These are phyloP conservation scores for Castanospermum australe DNA, from an alignment of 306 rosid species.

Conservation along the genomic window DNA sequence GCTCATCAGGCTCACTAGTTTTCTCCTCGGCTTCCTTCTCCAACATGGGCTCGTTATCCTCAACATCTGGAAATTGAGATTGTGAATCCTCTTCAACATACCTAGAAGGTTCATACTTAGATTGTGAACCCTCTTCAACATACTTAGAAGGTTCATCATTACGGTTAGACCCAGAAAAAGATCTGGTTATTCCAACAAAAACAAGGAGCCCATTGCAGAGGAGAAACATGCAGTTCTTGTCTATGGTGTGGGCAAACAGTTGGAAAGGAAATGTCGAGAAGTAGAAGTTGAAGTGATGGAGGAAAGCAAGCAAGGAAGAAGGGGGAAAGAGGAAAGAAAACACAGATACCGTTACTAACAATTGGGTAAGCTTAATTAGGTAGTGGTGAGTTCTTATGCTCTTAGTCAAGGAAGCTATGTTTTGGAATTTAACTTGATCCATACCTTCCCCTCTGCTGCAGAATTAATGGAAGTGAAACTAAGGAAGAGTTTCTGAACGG, in stretches of 20 bases:
- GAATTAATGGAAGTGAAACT: slow-evolving; percentile 17
- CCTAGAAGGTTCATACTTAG: slow-evolving; percentile 22
- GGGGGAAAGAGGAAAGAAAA: slow-evolving; percentile 44
- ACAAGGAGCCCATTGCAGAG: slow-evolving; percentile 67
- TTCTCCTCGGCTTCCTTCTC: slow-evolving; percentile 24
- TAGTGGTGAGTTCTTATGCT: slow-evolving; percentile 26
- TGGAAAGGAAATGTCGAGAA: slow-evolving; percentile 49
- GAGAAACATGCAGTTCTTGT: slow-evolving; percentile 72
- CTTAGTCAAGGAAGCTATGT: slow-evolving; percentile 15
- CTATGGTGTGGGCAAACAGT: slow-evolving; percentile 57
- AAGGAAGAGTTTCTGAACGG: not conserved
- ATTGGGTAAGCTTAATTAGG: slow-evolving; percentile 40
- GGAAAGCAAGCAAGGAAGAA: slow-evolving; percentile 38
- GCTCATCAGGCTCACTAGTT: not conserved
- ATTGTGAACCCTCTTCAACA: slow-evolving; percentile 22
- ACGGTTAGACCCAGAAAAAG: slow-evolving; percentile 29
- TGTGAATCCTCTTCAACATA: slow-evolving; percentile 23
- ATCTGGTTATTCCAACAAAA: slow-evolving; percentile 53
- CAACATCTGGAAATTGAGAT: slow-evolving; percentile 7
- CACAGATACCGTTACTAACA: slow-evolving; percentile 49
- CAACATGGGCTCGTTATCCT: slow-evolving; percentile 24
- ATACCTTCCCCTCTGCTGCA: slow-evolving; percentile 19
- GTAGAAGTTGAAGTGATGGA: slow-evolving; percentile 42
- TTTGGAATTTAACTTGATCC: slow-evolving; percentile 39
- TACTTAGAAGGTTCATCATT: slow-evolving; percentile 22